Conservation (phyloP, 176 grass and related monocot species). For the Raddia distichophylla region DNA sequence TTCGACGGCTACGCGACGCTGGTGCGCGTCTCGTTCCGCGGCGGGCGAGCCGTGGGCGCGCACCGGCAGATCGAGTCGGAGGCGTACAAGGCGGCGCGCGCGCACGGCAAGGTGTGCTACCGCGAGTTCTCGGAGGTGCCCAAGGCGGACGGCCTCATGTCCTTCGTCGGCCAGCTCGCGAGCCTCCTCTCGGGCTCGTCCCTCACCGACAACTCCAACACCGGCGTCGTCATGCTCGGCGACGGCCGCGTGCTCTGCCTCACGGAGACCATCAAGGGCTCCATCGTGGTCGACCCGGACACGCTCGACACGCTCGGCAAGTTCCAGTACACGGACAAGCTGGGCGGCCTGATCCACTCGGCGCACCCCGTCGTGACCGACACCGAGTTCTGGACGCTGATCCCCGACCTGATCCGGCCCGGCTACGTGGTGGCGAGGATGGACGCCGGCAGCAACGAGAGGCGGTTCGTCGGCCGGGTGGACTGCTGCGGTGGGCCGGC, state of each 20-base stretch:
- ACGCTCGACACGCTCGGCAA: constrained; percentile 85
- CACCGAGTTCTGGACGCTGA: constrained; percentile 81
- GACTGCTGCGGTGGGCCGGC: constrained; percentile 81
- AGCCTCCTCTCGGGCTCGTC: constrained; percentile 82
- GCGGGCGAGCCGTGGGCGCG: constrained; percentile 55
- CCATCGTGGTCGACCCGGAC: constrained; percentile 85
- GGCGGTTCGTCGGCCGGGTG: constrained; percentile 77
- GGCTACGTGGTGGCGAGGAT: constrained; percentile 77
- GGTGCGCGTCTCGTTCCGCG: constrained; percentile 80
- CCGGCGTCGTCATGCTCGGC: constrained; percentile 83
- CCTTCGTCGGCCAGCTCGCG: constrained; percentile 65
- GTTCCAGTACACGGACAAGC: constrained; percentile 78
- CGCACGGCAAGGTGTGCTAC: constrained; percentile 74
- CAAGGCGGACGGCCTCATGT: constrained; percentile 55
- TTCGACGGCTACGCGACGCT: constrained; percentile 98
- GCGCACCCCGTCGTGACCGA: constrained; percentile 89
- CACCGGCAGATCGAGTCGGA: constrained; percentile 96
- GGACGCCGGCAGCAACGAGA: constrained; percentile 81
- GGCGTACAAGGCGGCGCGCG: constrained; percentile 85
- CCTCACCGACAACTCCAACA: constrained; percentile 99
- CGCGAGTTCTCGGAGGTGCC: constrained; percentile 97
- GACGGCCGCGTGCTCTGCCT: constrained; percentile 96
- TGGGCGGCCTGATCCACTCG: constrained; percentile 85
- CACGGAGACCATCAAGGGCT: constrained; percentile 93
- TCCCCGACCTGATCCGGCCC: constrained; percentile 81